Base-by-base conservation (phyloP, 73 alveolate species). In the Paramecium sonneborni region DNA sequence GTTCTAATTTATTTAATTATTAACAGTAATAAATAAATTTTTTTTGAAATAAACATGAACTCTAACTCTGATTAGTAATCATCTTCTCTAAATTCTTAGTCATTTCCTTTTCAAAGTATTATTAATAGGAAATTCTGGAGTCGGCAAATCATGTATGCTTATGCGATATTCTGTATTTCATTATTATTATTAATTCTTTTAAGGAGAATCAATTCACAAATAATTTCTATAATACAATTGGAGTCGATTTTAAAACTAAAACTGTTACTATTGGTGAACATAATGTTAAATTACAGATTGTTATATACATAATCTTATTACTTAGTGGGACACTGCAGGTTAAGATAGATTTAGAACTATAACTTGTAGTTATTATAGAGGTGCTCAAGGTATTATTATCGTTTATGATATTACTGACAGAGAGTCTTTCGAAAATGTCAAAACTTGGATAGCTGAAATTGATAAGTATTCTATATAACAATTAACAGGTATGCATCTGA, bases 251-350 rank as follows among this genome's bases (percentile, higher is more conserved):
- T 68, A 86, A 86, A 57, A 86, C 84, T 86, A 86, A 86, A 57
- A 86, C 86, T 18, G 28, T 86, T 41, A 23, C 58, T 5, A 69
- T 86, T 20, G 85, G 84, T 20, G 93, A 74, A 69, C 76, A 86
- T 18, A 57, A 86, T 57, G 57, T 86, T 74, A 86, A 86, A 30
- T 57, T 86, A 41, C 57, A 86, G 21, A 86, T 86, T 58, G 93
- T 86, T 56, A 57, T 15, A 44, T 44, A 44, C n/a, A 0, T 24
- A 6, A 44, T 24, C 18, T 28, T 18, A 37, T 56, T 20, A 46
- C 6, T 30, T 94, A 92, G 92, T 95, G 98, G 97, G 98, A 95
- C 57, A 95, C 98, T 58, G 98, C 98, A 85, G 98, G 98, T 0
- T 94, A 95, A 85, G 98, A 95, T 93, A 82, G 98, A 92, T 95